phyloP scores from a whole-genome alignment of 805 yeast species.

The Ogataea pini region DNA sequence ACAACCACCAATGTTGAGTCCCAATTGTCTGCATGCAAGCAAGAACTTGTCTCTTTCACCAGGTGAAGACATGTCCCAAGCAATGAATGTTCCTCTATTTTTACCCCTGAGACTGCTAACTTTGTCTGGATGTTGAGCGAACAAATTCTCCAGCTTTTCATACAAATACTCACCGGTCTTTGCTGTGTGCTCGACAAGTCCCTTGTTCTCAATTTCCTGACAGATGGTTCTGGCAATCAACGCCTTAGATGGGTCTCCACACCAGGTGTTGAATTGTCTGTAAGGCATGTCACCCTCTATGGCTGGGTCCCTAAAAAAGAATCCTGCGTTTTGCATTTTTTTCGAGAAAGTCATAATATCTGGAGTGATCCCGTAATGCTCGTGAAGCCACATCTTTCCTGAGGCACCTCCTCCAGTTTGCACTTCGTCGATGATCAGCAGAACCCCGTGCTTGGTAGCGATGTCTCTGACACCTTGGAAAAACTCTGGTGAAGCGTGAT shows the following conservation, averaged over 20 bases:
- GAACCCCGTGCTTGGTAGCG: constrained; percentile 55
- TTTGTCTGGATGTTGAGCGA: constrained; percentile 42
- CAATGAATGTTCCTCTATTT: constrained; percentile 63
- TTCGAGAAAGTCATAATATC: constrained; percentile 73
- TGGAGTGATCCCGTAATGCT: constrained; percentile 62
- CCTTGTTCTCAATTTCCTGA: constrained; percentile 51
- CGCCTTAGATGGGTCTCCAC: constrained; percentile 74
- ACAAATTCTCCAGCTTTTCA: constrained; percentile 40
- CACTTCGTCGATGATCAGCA: constrained; percentile 70
- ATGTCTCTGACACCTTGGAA: constrained; percentile 64
- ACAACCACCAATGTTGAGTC: constrained; percentile 71
- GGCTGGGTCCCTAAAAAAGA: constrained; percentile 59
- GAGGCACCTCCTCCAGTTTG: constrained; percentile 77
- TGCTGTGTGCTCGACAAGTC: constrained; percentile 49
- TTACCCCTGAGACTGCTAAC: constrained; percentile 60
- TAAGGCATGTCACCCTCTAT: constrained; percentile 62
- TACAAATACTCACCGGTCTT: constrained; percentile 58
- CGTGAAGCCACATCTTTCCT: constrained; percentile 74
- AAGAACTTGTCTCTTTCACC: constrained; percentile 50
- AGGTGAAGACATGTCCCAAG: constrained; percentile 55
- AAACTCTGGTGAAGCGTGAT: constrained; percentile 62
- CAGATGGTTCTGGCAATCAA: constrained; percentile 61
- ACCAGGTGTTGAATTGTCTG: constrained; percentile 78
- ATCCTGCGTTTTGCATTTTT: constrained; percentile 74
- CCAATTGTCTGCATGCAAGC: constrained; percentile 46